These are phyloP conservation scores for Rhizopogon vesiculosus DNA, from an alignment of 768 basidiomycete species.

Conservation along the genomic window DNA sequence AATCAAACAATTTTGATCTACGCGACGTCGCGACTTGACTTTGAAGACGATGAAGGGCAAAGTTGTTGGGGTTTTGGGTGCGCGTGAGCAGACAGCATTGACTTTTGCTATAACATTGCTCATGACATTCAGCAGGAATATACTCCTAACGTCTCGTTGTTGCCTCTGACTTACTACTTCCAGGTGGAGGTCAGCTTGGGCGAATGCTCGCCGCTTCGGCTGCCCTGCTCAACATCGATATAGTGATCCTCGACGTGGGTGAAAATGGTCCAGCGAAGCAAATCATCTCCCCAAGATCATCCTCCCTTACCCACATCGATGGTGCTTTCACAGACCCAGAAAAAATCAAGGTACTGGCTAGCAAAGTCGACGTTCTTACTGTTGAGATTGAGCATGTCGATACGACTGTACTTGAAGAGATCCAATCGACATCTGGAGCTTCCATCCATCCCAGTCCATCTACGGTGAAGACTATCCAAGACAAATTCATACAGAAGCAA, in stretches of 20 bases:
- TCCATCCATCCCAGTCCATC: conserved; percentile 71
- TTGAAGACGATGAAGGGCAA: conserved; percentile 18
- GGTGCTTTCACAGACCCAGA: conserved; percentile 81
- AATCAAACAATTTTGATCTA: background rate
- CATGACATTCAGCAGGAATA: conserved; percentile 8
- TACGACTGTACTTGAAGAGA: conserved; percentile 58
- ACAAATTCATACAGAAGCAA: conserved; percentile 63
- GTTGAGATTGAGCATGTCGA: conserved; percentile 98
- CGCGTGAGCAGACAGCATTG: conserved; percentile 15
- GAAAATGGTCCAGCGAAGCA: conserved; percentile 87
- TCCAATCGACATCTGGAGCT: conserved; percentile 26
- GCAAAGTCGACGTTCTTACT: conserved; percentile 81
- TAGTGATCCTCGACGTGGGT: conserved; percentile 83
- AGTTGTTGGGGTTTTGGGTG: conserved; percentile 24
- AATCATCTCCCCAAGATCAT: conserved; percentile 52
- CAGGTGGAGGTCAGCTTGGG: conserved; percentile 95
- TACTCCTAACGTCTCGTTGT: background rate
- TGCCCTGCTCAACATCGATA: conserved; percentile 76
- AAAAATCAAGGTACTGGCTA: conserved; percentile 76
- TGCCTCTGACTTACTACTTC: conserved; percentile 1
- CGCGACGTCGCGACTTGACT: background rate
- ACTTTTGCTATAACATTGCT: background rate
- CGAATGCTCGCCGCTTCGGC: conserved; percentile 95
- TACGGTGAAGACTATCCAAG: conserved; percentile 84
- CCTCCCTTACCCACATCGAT: conserved; percentile 63